These are phyloP conservation scores for Colletotrichum cereale DNA, from an alignment of 2,329 filamentous ascomycete species.

Conservation along the genomic window DNA sequence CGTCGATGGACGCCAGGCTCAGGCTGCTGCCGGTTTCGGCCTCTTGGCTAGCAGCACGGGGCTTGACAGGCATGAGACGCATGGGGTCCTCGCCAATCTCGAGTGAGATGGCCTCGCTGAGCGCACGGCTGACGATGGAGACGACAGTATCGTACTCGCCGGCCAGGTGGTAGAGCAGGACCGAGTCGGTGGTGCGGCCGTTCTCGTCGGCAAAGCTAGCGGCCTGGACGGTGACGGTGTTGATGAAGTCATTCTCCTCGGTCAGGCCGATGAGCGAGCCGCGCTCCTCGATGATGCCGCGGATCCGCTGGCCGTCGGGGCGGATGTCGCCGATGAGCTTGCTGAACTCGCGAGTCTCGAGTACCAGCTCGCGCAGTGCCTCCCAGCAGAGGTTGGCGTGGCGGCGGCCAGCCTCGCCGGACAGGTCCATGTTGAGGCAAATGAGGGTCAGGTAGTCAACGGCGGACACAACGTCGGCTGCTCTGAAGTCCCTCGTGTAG, in stretches of 20 bases:
- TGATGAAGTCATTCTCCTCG: constrained; percentile 86
- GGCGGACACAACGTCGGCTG: constrained; percentile 87
- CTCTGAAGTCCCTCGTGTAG: constrained; percentile 96
- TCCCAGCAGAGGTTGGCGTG: constrained; percentile 90
- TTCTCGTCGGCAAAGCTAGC: constrained; percentile 95
- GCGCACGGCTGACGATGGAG: constrained; percentile 85
- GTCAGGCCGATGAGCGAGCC: constrained; percentile 83
- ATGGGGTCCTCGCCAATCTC: constrained; percentile 87
- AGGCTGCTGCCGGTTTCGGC: constrained; percentile 66
- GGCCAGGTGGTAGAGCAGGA: constrained; percentile 93
- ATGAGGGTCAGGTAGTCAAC: constrained; percentile 94
- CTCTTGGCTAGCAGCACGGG: constrained; percentile 64
- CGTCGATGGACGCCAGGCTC: constrained; percentile 70
- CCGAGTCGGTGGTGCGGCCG: constrained; percentile 91
- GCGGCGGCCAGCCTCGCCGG: constrained; percentile 78
- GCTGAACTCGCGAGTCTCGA: constrained; percentile 98
- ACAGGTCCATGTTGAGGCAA: constrained; percentile 89
- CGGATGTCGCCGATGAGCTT: constrained; percentile 92
- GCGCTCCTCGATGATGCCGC: constrained; percentile 88
- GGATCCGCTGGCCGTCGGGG: constrained; percentile 85
- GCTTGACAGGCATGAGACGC: constrained; percentile 83
- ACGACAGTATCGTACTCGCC: constrained; percentile 97
- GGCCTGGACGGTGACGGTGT: constrained; percentile 91
- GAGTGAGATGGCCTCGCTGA: constrained; percentile 89
- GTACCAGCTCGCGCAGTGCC: constrained; percentile 89